A percentile compares a stretch with the other conserved stretches of the same genome.
These are phyloP conservation scores for Microsporum ferrugineum DNA, from an alignment of 2,329 filamentous ascomycete genomes.

Conservation along the genomic window DNA sequence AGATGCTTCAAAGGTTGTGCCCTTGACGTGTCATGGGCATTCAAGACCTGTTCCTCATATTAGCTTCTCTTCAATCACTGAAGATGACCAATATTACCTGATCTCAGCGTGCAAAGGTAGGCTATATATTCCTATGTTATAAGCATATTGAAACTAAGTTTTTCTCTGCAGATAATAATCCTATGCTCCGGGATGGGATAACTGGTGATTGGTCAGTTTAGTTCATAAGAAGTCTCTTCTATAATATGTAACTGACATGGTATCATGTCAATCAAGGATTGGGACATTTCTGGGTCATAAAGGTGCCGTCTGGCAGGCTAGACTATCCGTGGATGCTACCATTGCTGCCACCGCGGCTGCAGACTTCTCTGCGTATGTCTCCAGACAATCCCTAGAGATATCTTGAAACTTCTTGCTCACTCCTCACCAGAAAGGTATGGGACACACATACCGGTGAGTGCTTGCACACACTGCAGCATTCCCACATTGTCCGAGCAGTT, in stretches of 20 bases:
- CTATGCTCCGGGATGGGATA: constrained; percentile 91
- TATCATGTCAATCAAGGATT: constrained; percentile 47
- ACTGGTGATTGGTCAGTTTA: constrained; percentile 73
- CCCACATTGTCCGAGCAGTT: constrained; percentile 88
- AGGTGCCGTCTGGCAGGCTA: constrained; percentile 92
- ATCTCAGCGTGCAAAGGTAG: constrained; percentile 85
- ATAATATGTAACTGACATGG: constrained; percentile 5
- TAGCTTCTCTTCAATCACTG: constrained; percentile 72
- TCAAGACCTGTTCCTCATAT: constrained; percentile 86
- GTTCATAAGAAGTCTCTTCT: constrained; percentile 1
- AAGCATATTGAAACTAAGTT: neutral
- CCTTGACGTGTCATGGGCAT: constrained; percentile 87
- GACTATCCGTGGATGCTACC: constrained; percentile 75
- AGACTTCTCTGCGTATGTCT: constrained; percentile 78
- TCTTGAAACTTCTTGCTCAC: constrained; percentile 5
- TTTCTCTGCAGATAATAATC: constrained; percentile 66
- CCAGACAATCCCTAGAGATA: neutral
- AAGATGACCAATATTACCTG: constrained; percentile 77
- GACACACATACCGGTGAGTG: constrained; percentile 90
- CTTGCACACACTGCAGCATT: constrained; percentile 74
- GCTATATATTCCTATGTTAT: neutral
- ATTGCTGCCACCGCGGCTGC: constrained; percentile 88
- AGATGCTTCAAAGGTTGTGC: constrained; percentile 41
- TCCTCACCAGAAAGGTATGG: constrained; percentile 68
- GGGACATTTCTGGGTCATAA: constrained; percentile 98